Conservation (phyloP, 306 rosid species). For the Cyamopsis tetragonoloba region DNA sequence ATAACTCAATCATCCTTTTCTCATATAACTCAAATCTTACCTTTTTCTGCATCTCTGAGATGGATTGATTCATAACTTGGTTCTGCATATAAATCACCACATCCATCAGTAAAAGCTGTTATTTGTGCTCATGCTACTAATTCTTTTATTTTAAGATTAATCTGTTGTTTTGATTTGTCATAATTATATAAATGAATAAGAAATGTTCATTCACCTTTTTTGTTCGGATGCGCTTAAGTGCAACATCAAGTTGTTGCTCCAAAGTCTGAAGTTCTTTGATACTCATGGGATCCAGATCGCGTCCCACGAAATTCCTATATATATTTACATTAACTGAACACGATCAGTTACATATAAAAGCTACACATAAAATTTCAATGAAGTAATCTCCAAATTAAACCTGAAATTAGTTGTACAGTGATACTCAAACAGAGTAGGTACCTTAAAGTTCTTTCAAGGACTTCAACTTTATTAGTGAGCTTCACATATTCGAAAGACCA, state of each 20-base stretch:
- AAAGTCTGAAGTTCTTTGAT: constrained; percentile 76
- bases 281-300: constrained; percentile 60
- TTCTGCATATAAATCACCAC: constrained; percentile 61
- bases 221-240: constrained; percentile 74
- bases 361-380: too few relatives aligned
- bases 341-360: too few relatives aligned
- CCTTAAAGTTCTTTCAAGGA: constrained; percentile 69
- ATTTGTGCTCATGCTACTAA: not conserved
- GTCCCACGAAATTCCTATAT: constrained; percentile 62
- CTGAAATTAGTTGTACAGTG: not conserved
- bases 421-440: constrained; percentile 12
- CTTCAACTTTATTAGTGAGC: constrained; percentile 60
- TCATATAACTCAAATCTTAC: constrained; percentile 30
- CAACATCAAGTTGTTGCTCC: constrained; percentile 77
- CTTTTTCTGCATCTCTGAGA: constrained; percentile 70
- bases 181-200: not conserved
- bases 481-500: constrained; percentile 58
- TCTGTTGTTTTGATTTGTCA: not conserved
- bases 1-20: not conserved
- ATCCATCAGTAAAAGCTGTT: not conserved
- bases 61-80: constrained; percentile 69
- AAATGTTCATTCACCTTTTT: constrained; percentile 61
- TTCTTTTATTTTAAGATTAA: not conserved
- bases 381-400: not conserved
- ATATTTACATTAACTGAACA: too few relatives aligned